Evolutionary conservation across 2,329 filamentous ascomycete species (phyloP).

Genomic region (Colletotrichum sp.): DNA sequence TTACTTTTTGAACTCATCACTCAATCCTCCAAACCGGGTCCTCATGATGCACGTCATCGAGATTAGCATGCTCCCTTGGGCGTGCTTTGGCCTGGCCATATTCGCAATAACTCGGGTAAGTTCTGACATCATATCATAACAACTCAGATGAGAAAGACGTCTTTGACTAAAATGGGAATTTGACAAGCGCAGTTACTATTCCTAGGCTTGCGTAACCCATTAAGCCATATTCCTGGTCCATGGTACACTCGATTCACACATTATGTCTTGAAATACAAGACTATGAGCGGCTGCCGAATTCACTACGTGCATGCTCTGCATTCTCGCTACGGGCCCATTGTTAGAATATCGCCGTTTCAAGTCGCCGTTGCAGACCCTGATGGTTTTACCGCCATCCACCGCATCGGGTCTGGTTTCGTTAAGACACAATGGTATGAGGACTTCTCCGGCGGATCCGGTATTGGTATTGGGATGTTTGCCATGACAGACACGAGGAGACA

Average conservation of each 20-base stretch:
- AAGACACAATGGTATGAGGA: not conserved
- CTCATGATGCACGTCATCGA: not conserved
- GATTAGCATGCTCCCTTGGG: not conserved
- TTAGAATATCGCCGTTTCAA: not conserved
- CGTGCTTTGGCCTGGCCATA: not conserved
- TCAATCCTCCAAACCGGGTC: not conserved
- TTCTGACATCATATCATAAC: not conserved
- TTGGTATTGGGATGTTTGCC: not conserved
- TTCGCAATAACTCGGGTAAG: not conserved
- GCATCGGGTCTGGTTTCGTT: not conserved
- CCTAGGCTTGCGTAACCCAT: not conserved
- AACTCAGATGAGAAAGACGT: accelerated
- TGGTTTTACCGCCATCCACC: not conserved
- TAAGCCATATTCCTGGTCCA: not conserved
- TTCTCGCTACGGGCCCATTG: not conserved
- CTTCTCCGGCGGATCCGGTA: not conserved
- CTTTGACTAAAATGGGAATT: not conserved
- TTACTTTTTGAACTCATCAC: not conserved
- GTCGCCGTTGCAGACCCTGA: not conserved
- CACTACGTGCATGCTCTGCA: not conserved
- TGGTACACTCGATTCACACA: not conserved
- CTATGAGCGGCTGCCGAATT: not conserved
- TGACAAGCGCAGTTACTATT: not conserved
- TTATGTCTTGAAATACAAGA: not conserved
- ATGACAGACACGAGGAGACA: not conserved